Conservation (phyloP, 2,329 filamentous ascomycete species). For the Alternaria atra region DNA sequence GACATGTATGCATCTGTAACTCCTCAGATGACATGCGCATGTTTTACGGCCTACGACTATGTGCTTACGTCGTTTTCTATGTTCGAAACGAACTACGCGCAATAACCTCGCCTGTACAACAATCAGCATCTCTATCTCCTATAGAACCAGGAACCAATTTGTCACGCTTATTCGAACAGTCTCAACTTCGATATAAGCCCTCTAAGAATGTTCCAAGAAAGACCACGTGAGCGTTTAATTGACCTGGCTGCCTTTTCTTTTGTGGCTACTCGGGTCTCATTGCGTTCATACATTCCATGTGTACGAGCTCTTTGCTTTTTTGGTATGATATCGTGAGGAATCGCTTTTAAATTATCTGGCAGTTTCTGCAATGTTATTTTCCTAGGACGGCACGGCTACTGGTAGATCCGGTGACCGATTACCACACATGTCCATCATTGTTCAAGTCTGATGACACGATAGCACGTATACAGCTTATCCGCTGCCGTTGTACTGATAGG, state of each 20-base stretch:
- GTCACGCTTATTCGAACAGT: slow-evolving; percentile 52
- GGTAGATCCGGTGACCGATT: not conserved
- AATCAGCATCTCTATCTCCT: not conserved
- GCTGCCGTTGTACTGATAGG: not conserved
- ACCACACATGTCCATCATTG: not conserved
- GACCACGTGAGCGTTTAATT: slow-evolving; percentile 49
- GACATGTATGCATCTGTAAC: not conserved
- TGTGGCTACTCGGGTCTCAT: slow-evolving; percentile 51
- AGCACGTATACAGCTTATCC: not conserved
- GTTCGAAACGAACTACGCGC: not conserved
- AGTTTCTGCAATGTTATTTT: not conserved
- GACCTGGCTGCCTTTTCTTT: slow-evolving; percentile 45
- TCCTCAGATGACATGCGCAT: not conserved
- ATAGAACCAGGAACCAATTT: slow-evolving; percentile 47
- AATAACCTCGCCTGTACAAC: not conserved
- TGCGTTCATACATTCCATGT: slow-evolving; percentile 43
- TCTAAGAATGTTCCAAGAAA: slow-evolving; percentile 53
- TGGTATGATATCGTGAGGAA: not conserved
- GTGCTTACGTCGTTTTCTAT: not conserved
- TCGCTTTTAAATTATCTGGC: not conserved
- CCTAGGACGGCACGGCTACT: not conserved
- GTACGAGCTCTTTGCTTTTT: not conserved
- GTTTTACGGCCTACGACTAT: not conserved
- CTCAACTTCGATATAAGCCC: slow-evolving; percentile 49
- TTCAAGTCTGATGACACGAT: not conserved